These are phyloP conservation scores for Diaporthe nobilis DNA, from an alignment of 2,329 filamentous ascomycete species.

Conservation along the genomic window DNA sequence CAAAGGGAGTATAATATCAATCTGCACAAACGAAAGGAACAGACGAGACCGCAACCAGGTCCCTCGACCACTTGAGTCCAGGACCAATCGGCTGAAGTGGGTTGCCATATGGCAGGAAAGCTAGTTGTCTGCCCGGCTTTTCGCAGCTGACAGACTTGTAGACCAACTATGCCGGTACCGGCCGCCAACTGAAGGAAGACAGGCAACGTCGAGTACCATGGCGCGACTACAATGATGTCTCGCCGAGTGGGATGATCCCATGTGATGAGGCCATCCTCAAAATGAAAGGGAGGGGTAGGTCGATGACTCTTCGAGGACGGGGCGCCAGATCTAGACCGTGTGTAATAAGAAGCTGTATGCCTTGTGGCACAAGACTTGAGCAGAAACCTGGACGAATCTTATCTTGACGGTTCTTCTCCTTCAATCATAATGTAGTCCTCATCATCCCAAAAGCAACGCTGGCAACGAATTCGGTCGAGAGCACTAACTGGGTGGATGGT, in stretches of 20 bases:
- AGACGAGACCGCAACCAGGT: neutral
- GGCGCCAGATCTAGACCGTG: neutral
- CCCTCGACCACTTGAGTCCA: neutral
- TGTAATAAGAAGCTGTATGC: neutral
- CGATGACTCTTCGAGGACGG: neutral
- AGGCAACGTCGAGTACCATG: slow-evolving; percentile 1
- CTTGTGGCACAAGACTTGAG: slow-evolving; percentile 1
- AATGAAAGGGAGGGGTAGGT: neutral
- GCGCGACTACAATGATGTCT: neutral
- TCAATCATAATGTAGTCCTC: neutral
- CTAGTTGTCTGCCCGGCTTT: neutral
- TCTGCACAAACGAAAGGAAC: too few species aligned
- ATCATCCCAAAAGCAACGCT: slow-evolving; percentile 3
- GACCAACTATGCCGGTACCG: neutral
- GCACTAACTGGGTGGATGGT: neutral
- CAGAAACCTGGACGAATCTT: neutral
- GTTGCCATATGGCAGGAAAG: neutral
- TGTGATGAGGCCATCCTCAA: slow-evolving; percentile 4
- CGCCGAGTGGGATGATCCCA: slow-evolving; percentile 12
- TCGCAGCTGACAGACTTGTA: neutral
- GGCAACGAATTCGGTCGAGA: neutral
- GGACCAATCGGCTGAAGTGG: neutral
- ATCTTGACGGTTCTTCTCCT: neutral
- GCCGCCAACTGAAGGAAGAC: neutral
- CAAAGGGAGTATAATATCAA: neutral